Evolutionary conservation across 208 protist genomes (phyloP), one percentile per base, ranked within the genome.

Genomic region (Porcisia hertigi): DNA sequence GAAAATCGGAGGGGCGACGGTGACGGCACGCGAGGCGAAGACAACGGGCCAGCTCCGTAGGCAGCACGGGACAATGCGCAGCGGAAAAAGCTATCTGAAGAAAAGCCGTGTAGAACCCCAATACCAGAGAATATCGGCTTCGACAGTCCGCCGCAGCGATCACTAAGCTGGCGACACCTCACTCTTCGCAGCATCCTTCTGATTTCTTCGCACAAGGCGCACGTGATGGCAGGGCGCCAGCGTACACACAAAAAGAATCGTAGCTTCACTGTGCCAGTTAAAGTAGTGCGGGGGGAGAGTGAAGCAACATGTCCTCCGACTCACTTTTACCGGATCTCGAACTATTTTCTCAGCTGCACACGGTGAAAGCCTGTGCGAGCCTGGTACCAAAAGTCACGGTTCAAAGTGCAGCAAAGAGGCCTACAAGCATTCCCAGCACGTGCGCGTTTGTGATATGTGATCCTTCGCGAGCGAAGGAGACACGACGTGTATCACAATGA

Each of bases 151-250:
- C 47, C 14, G 30, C 20, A 23, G 66, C 30, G 25, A 45, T 58
- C 66, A 14, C 25, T 57, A 16, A 57, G 47, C n/a, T n/a, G 43
- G 23, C 66, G 25, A 43, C 41, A 41, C 47, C 20, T 25, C 25
- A n/a, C 0, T n/a, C 66, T 53, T 16, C 66, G 66, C 66, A 71
- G 66, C 66, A 71, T 71, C 45, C 43, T 1, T 14, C 63, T 9
- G 16, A 12, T 49, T 67, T 11, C 9, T 67, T 3, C 11, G 34
- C 0, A 34, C 63, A 30, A 52, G 5, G 47, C 63, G 18, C 41
- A 43, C 58, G 9, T 12, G 30, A 0, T 14, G 30, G 30, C 34
- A 30, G 30, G 16, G 23, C 11, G 34, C 25, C 41, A 47, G 39
- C 14, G 20, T 25, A 36, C 25, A 16, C 41, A 23, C 63, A 20